Percentiles rank a stretch among this genome's conserved stretches.
Conservation (phyloP, 2,329 filamentous ascomycete genomes). For the Nigrospora oryzae region DNA sequence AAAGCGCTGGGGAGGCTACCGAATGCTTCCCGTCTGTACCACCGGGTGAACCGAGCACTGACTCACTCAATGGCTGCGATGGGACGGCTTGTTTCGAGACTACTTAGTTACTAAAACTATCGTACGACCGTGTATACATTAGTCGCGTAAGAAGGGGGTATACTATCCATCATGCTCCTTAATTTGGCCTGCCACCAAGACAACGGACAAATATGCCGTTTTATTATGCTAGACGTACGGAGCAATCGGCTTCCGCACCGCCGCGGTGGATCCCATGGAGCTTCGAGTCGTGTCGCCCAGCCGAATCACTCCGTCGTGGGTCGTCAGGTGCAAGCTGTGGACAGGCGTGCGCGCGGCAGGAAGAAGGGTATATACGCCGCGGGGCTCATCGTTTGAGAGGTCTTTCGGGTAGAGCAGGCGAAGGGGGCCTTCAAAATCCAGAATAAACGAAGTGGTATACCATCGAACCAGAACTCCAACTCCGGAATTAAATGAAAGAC, state of each 20-base stretch:
- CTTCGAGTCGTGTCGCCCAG: too few species aligned
- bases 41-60: too few species aligned
- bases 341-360: neutral
- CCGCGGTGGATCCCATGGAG: too few species aligned
- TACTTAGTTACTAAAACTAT: slow-evolving; percentile 8
- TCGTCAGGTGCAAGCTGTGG: too few species aligned
- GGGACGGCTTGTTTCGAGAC: too few species aligned
- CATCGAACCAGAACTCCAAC: slow-evolving; percentile 21
- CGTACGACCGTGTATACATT: slow-evolving; percentile 25
- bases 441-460: slow-evolving; percentile 20
- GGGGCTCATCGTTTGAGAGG: neutral
- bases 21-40: too few species aligned
- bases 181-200: neutral
- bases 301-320: too few species aligned
- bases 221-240: neutral
- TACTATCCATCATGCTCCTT: slow-evolving; percentile 16
- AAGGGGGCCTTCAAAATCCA: slow-evolving; percentile 11
- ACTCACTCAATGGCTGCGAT: too few species aligned
- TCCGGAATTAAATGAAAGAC: slow-evolving; percentile 16
- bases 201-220: neutral
- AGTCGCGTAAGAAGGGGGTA: slow-evolving; percentile 19
- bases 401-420: neutral
- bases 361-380: neutral
- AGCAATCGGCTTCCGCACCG: neutral
- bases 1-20: too few species aligned